Base-by-base conservation (phyloP, 2,329 filamentous ascomycete genomes). In the Curvularia sp. region DNA sequence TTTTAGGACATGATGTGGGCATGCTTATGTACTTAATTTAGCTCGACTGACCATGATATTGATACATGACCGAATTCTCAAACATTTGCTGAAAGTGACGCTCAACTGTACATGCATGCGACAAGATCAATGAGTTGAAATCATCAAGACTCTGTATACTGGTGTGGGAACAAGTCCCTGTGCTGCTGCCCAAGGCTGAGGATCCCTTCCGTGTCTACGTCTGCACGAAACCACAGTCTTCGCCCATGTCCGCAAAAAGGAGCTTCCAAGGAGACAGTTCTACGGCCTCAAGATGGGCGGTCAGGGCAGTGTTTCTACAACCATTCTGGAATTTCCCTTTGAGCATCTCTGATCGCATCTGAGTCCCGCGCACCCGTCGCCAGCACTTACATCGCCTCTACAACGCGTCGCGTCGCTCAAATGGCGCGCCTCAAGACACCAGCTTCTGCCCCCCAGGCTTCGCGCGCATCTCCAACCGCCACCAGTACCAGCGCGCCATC, bases 351-450 rank as follows among this genome's bases (percentile, higher is more conserved):
- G 32, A 7, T 36, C 13, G 32, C 32, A n/a, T 36, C 2, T n/a
- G 15, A n/a, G 32, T 32, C 10, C 13, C 15, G 15, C 30, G 32
- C 32, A n/a, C 32, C 13, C 32, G 32, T 36, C 25, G 25, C 25
- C 32, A 36, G 32, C 32, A n/a, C n/a, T 12, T 30, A 30, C 28
- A 50, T 38, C 47, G 36, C 10, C 30, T 32, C 25, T 21, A 23
- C 34, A 38, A 13, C 36, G 30, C 30, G 27, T 27, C 41, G 51
- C 52, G 30, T 51, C 46, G 41, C 32, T 18, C 23, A 5, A 8
- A 59, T 59, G 56, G 56, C 56, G 34, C 45, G 34, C 41, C 46
- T 53, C 13, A 27, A 53, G 27, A 28, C 56, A 21, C 41, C 56
- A 36, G 47, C 52, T 18, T 50, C 56, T 13, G 39, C 21, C 5